Conservation (phyloP, 2,329 filamentous ascomycete genomes). For the Aspergillus ruber region DNA sequence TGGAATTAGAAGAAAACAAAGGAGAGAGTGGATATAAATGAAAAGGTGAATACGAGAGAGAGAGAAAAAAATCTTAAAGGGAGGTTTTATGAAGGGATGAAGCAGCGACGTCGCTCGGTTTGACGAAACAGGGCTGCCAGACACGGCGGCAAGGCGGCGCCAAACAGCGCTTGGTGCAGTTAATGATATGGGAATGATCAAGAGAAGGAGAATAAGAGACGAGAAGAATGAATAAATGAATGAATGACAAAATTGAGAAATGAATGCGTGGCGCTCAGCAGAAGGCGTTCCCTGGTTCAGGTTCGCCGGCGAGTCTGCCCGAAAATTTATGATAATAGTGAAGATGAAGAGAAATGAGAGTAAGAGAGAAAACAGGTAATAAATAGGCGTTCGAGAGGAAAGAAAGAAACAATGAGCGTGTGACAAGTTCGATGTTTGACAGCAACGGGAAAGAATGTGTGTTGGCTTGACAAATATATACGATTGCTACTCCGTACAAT, state of each 20-base stretch:
- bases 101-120: neutral
- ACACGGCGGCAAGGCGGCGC: conserved; percentile 1
- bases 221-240: neutral
- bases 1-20: neutral
- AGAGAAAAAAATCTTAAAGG: conserved; percentile 1
- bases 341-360: too few relatives aligned
- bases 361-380: too few relatives aligned
- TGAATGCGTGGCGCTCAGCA: neutral
- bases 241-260: neutral
- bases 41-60: conserved; percentile 1
- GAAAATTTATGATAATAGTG: too few relatives aligned
- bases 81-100: conserved; percentile 1
- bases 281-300: neutral
- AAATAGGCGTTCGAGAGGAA: too few relatives aligned
- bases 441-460: too few relatives aligned
- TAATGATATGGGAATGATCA: neutral
- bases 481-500: too few relatives aligned
- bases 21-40: neutral
- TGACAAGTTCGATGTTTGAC: too few relatives aligned
- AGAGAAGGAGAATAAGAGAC: neutral
- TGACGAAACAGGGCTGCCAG: neutral
- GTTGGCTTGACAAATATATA: too few relatives aligned
- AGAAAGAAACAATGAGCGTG: too few relatives aligned
- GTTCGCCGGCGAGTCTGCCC: too few relatives aligned
- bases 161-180: neutral